Evolutionary conservation across 164 flowering plant genomes (phyloP), one percentile per base, ranked within the genome.

Genomic region (grape (Vitis vinifera)): DNA sequence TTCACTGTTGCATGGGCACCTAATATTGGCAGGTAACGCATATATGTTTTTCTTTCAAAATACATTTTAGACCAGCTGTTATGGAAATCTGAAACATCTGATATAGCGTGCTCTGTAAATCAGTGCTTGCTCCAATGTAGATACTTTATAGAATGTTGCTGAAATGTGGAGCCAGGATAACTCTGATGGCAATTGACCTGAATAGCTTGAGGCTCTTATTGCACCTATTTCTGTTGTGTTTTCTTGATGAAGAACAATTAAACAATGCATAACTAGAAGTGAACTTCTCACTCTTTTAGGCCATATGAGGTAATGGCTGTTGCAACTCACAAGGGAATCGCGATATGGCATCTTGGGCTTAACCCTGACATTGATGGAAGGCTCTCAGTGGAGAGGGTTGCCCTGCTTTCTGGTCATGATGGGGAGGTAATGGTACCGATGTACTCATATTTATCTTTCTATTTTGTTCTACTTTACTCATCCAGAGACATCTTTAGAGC

Each of bases 1-100:
- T 81, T 75, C 85, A 75, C 91, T 62, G 88, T 90, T 76, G 90
- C 97, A 59, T 96, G 99, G 99, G 97, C 98, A 63, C 91, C 97
- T 65, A 93, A 93, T 71, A 89, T 91, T 75, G 97, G 99, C 76
- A 85, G 99, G 99, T 92, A 77, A 51, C 58, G 27, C 19, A 63
- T 1, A 63, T 1, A n/a, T 37, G 11, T 56, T 31, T 47, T 66
- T 12, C 37, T 14, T 37, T 37, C 44, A 37, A 37, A 37, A 37
- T 37, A 37, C 44, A 37, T 37, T 37, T 37, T 6, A 37, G 4
- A 31, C 6, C 44, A 31, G 5, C 7, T 37, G 44, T 3, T 3
- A 2, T 37, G 44, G 44, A 37, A 37, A 37, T 37, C 44, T 37
- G 44, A 37, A 37, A 37, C 7, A 37, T 37, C 44, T 37, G 44